phyloP scores from a whole-genome alignment of 1,284 basidiomycete species.

The Ustilago bromivora region DNA sequence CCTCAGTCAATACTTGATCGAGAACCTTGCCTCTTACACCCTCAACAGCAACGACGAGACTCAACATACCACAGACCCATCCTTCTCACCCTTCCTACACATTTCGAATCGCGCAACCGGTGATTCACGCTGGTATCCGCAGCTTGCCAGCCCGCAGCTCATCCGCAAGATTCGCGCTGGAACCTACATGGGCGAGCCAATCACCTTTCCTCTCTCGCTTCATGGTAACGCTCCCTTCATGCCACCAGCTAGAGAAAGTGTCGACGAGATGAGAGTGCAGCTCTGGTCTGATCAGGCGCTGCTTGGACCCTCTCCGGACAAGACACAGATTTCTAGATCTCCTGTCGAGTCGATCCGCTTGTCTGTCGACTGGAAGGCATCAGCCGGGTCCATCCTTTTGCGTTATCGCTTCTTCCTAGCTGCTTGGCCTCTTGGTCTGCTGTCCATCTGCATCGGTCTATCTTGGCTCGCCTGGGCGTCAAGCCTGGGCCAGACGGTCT shows the following conservation, averaged over 20 bases:
- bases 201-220: conserved; percentile 48
- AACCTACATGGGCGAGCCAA: conserved; percentile 18
- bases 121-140: conserved; percentile 61
- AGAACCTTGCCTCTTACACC: conserved; percentile 27
- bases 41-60: conserved; percentile 22
- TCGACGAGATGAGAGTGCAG: conserved; percentile 45
- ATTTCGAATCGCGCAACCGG: conserved; percentile 51
- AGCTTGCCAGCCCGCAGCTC: conserved; percentile 20
- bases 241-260: conserved; percentile 39
- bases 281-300: conserved; percentile 55
- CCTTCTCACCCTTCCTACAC: conserved; percentile 58
- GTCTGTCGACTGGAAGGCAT: conserved; percentile 56
- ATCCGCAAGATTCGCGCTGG: conserved; percentile 20
- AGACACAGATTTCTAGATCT: conserved; percentile 22
- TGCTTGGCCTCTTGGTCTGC: conserved; percentile 56
- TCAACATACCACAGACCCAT: conserved; percentile 17
- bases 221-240: conserved; percentile 65
- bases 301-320: conserved; percentile 11
- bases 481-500: conserved; percentile 7
- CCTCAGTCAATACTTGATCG: conserved; percentile 41
- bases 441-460: conserved; percentile 35
- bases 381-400: conserved; percentile 56
- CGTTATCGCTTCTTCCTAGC: conserved; percentile 60
- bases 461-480: conserved; percentile 39
- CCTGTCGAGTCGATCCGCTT: conserved; percentile 46